phyloP scores from a whole-genome alignment of 805 yeast species.

The Lipomyces japonicus region DNA sequence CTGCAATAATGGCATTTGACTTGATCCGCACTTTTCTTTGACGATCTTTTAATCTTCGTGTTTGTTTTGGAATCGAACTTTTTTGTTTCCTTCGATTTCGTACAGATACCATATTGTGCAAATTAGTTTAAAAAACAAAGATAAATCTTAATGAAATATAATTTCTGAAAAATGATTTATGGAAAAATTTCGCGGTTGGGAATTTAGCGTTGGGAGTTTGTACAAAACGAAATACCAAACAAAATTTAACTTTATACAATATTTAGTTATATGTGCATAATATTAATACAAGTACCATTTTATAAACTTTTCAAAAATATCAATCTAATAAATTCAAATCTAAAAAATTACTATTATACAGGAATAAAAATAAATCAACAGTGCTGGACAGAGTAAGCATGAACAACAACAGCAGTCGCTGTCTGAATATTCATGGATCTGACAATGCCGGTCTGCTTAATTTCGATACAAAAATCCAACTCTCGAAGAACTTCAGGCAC shows the following conservation, averaged over 20 bases:
- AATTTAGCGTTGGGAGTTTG: too few relatives aligned
- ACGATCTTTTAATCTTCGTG: conserved; percentile 67
- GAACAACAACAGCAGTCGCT: conserved; percentile 91
- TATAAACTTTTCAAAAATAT: not conserved
- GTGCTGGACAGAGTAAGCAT: conserved; percentile 75
- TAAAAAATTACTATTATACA: too few relatives aligned
- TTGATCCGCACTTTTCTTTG: conserved; percentile 62
- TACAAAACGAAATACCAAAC: too few relatives aligned
- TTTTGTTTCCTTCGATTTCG: conserved; percentile 21
- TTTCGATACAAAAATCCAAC: conserved; percentile 82
- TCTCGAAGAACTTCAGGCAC: conserved; percentile 81
- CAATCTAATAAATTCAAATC: too few relatives aligned
- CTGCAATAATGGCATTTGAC: conserved; percentile 78
- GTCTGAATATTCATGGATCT: conserved; percentile 97
- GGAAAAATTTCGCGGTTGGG: too few relatives aligned
- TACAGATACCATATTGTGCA: conserved; percentile 23
- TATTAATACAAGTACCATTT: not conserved
- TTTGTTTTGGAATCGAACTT: conserved; percentile 42
- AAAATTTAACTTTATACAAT: too few relatives aligned
- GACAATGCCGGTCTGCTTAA: conserved; percentile 86
- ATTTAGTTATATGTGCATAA: too few relatives aligned
- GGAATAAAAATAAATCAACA: conserved; percentile 37
- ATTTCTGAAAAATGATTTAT: too few relatives aligned
- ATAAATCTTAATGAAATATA: too few relatives aligned
- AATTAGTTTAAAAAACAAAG: too few relatives aligned